phyloP scores from a whole-genome alignment of 768 basidiomycete species.

The Coprinopsis strossmayeri region DNA sequence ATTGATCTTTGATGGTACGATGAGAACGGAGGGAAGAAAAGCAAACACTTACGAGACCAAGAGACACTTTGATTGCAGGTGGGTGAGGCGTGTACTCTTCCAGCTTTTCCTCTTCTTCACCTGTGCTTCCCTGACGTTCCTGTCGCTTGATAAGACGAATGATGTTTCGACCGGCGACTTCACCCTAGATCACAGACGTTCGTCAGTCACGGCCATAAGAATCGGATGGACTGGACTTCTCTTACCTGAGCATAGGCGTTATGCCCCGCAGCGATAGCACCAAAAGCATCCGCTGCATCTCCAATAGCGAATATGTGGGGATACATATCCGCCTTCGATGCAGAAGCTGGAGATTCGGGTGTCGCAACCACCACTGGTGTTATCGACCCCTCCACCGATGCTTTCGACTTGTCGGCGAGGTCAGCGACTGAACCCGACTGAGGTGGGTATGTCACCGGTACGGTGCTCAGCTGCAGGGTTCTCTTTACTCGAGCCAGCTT shows the following conservation, averaged over 20 bases:
- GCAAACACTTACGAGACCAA: constrained; percentile 41
- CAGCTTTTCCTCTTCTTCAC: constrained; percentile 21
- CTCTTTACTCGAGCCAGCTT: constrained; percentile 39
- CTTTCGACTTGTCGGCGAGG: constrained; percentile 16
- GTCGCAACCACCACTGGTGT: too few species aligned
- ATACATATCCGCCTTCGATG: constrained; percentile 26
- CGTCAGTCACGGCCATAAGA: too few species aligned
- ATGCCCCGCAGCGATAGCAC: constrained; percentile 55
- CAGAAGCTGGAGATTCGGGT: not conserved
- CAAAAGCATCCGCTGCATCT: constrained; percentile 59
- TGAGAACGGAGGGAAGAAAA: not conserved
- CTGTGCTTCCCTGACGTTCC: not conserved
- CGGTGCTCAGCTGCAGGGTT: constrained; percentile 43
- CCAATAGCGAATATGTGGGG: constrained; percentile 57
- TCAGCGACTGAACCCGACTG: constrained; percentile 12
- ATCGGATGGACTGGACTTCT: too few species aligned
- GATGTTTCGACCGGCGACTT: constrained; percentile 51
- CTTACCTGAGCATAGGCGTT: constrained; percentile 47
- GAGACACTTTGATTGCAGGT: constrained; percentile 56
- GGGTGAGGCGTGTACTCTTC: constrained; percentile 38
- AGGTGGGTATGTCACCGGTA: constrained; percentile 4
- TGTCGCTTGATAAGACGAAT: constrained; percentile 32
- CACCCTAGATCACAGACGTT: constrained; percentile 22
- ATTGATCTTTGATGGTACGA: not conserved
- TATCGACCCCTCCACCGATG: constrained; percentile 11